Base-by-base conservation (phyloP, 345 rosid species). In the Microcos paniculata region DNA sequence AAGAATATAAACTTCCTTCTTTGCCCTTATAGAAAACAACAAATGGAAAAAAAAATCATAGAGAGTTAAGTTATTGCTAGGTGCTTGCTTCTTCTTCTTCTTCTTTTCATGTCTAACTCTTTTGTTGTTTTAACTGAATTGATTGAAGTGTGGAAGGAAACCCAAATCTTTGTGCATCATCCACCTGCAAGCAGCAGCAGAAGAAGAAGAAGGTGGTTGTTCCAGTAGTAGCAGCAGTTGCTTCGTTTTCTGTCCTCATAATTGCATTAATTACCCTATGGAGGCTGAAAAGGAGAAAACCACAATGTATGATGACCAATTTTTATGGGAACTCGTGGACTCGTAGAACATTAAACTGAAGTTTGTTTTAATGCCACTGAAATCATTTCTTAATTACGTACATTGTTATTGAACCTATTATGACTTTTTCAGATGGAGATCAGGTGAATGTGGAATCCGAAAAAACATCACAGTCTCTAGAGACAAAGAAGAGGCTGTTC, bases 121-220 rank as follows among this genome's bases (percentile, higher is more conserved):
- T 56, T 24, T 56, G 21, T n/a, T 23, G 26, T 55, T 55, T 23
- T 56, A 26, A 23, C 26, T 65, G 46, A 74, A n/a, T 43, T 78
- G 42, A 56, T 48, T 66, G 55, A 11, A 76, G 79, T 35, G 65
- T 71, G 3, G 82, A 76, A 23, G 83, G 78, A 43, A 83, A 81
- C 23, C 72, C 71, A 46, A 8, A 40, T 40, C 81, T 71, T 38
- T 81, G 80, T 65, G 15, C 72, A 24, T 57, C 78, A 16, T 23
- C 8, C 57, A 66, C 77, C 6, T 78, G 80, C 74, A 33, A 26
- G 19, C 46, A 35, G 4, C 69, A 74, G 65, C 69, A 74, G 65
- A 71, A 71, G 28, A 75, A 67, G 55, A 67, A 26, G 1, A 64
- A 28, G 33, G 1, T 66, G 19, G 70, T 76, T 45, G 70, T 73